Base-by-base conservation (phyloP, 257 asterid genomes). In the Euphrasia confusa region DNA sequence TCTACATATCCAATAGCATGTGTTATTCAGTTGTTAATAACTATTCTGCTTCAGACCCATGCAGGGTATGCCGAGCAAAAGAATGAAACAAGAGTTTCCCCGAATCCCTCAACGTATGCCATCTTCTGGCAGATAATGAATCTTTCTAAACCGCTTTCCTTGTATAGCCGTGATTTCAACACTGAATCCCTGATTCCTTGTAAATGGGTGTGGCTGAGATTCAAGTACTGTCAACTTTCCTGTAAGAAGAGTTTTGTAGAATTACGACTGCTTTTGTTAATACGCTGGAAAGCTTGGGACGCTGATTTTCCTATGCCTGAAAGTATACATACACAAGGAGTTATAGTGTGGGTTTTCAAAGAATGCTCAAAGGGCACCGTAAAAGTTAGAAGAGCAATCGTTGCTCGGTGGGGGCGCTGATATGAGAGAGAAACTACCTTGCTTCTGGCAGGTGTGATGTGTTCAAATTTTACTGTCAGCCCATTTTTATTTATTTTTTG, bases 21-120 rank as follows among this genome's bases (percentile, higher is more conserved):
- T 58, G 66, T 70, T 27, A 48, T 66, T 49, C 30, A 71, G 24
- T 50, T 12, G 2, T 52, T 45, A 53, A 53, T 24, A 53, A 53
- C 33, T 24, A 7, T 53, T 14, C 42, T 67, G 49, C 37, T 68
- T 64, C 88, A 90, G 98, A 74, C 74, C 87, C 12, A 75, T 83
- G 84, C 96, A 75, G 72, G 92, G 83, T 27, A 67, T 84, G 69
- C 53, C 94, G 7, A 82, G 67, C 81, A 90, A 90, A 72, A 81
- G 95, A 72, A 45, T 71, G 26, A 90, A 75, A 69, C 88, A 80
- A 44, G 96, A 90, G n/a, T 80, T 74, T 60, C 65, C 90, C 49
- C 71, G 89, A 61, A 68, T 58, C 64, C 53, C 87, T 71, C 95
- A 80, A 55, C 77, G 94, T 27, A 67, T 75, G 81, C 81, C 86